Evolutionary conservation across 2,329 filamentous ascomycete species (phyloP), one percentile per base, ranked within the genome.

Genomic region (Aspergillus sclerotialis): DNA sequence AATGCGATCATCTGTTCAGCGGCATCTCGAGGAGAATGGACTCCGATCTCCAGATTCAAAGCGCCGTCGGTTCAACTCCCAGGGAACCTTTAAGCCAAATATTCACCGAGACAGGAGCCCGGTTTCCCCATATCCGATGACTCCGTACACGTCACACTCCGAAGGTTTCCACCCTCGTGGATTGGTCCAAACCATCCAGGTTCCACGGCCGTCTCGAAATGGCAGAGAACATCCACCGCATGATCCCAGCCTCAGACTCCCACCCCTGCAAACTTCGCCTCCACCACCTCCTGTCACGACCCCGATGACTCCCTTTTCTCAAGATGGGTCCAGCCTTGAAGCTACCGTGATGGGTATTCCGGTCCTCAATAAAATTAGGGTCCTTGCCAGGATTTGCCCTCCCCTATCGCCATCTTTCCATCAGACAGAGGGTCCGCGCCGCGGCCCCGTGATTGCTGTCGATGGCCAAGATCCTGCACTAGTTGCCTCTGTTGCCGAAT

Each of bases 401-500:
- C 79, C 84, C 0, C 67, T 85, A 10, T 61, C 65, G 5, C 48
- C 50, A 1, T 47, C 50, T 16, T 57, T 56, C 38, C 49, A 48
- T 4, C 48, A 55, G 26, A 40, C 44, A 7, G 37, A 31, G 12
- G 39, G 46, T 5, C 68, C 49, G 46, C 65, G 68, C 5, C 76
- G 88, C n/a, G 89, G 90, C 0, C 76, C 84, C 0, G 75, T 95
- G 24, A 80, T 96, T 42, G 82, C 85, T 1, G 67, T 96, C 17
- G 90, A 96, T 59, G 89, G 89, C 1, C 72, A 82, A 12, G 75
- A 81, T 37, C 58, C 65, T 2, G 69, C 74, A 7, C 75, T 84
- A 4, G 79, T 85, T 3, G 64, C 70, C 3, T 72, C 75, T 12
- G 75, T 94, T 13, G 73, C 82, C 35, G 68, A 71, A 21, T 81